These are phyloP conservation scores for Xylariales sp. DNA, from an alignment of 2,329 filamentous ascomycete species.

Conservation along the genomic window DNA sequence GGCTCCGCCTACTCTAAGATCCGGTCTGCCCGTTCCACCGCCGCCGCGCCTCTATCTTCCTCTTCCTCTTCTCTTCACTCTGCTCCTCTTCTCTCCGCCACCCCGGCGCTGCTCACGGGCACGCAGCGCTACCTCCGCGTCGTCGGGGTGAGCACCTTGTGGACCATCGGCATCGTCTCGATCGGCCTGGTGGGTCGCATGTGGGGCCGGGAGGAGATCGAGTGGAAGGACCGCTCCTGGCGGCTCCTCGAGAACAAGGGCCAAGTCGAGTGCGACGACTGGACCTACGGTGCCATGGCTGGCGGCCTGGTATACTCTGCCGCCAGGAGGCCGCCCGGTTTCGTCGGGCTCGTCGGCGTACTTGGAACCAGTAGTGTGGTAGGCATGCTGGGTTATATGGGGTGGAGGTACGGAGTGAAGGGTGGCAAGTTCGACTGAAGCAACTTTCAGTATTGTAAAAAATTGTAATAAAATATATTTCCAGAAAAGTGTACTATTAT, in stretches of 20 bases:
- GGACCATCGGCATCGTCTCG: conserved; percentile 38
- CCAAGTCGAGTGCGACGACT: conserved; percentile 55
- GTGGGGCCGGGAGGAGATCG: conserved; percentile 52
- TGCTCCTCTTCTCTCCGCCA: conserved; percentile 22
- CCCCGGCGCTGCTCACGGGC: conserved; percentile 21
- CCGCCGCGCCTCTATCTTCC: too few relatives aligned
- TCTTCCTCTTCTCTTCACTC: too few relatives aligned
- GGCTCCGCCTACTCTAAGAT: too few relatives aligned
- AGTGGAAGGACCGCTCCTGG: conserved; percentile 63
- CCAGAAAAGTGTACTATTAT: too few relatives aligned
- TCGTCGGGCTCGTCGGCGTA: conserved; percentile 37
- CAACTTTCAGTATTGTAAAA: too few relatives aligned
- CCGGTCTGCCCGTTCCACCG: too few relatives aligned
- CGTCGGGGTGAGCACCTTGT: conserved; percentile 38
- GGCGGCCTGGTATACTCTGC: conserved; percentile 22
- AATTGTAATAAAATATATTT: too few relatives aligned
- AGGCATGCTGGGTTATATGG: conserved; percentile 44
- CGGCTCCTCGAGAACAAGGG: conserved; percentile 52
- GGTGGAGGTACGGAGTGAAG: conserved; percentile 45
- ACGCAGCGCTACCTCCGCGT: conserved; percentile 36
- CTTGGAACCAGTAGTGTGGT: conserved; percentile 42
- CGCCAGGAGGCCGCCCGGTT: conserved; percentile 27
- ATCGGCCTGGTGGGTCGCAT: conserved; percentile 44
- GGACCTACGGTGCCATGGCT: conserved; percentile 40
- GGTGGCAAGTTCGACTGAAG: conserved; percentile 36